Evolutionary conservation across 139 green algal genomes (phyloP).

Genomic region (Marvania coccoides): DNA sequence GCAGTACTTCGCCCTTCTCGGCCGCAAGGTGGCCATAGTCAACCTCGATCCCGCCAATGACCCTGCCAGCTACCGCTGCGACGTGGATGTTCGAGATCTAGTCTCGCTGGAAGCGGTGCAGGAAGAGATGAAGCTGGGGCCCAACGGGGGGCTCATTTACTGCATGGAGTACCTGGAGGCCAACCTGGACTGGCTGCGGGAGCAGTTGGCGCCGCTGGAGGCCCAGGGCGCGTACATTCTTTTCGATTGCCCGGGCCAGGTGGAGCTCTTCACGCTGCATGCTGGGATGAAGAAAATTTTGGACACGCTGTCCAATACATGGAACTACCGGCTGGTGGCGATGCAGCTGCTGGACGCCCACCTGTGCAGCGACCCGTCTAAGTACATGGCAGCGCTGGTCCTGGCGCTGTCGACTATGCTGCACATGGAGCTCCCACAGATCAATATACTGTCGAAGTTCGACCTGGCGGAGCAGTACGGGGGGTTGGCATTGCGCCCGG

Average conservation of each 20-base stretch:
- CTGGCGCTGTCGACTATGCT: slow-evolving; percentile 90
- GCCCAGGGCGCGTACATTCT: slow-evolving; percentile 67
- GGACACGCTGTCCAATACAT: slow-evolving; percentile 57
- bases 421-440: slow-evolving; percentile 87
- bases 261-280: slow-evolving; percentile 95
- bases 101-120: slow-evolving; percentile 74
- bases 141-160: slow-evolving; percentile 92
- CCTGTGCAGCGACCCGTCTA: slow-evolving; percentile 74
- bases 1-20: slow-evolving; percentile 78
- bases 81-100: slow-evolving; percentile 82
- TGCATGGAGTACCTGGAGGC: slow-evolving; percentile 98
- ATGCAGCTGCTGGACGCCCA: slow-evolving; percentile 92
- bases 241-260: slow-evolving; percentile 94
- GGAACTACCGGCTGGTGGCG: slow-evolving; percentile 23
- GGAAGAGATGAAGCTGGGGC: slow-evolving; percentile 88
- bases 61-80: slow-evolving; percentile 78
- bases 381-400: slow-evolving; percentile 74
- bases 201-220: slow-evolving; percentile 71
- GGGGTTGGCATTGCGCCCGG: slow-evolving; percentile 77
- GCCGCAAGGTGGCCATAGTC: slow-evolving; percentile 68
- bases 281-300: slow-evolving; percentile 77
- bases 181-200: slow-evolving; percentile 89
- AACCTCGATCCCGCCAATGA: slow-evolving; percentile 81
- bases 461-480: slow-evolving; percentile 84
- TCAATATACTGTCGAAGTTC: slow-evolving; percentile 81